phyloP scores from a whole-genome alignment of 2,329 filamentous ascomycete genomes.

The Epichloe baconii region DNA sequence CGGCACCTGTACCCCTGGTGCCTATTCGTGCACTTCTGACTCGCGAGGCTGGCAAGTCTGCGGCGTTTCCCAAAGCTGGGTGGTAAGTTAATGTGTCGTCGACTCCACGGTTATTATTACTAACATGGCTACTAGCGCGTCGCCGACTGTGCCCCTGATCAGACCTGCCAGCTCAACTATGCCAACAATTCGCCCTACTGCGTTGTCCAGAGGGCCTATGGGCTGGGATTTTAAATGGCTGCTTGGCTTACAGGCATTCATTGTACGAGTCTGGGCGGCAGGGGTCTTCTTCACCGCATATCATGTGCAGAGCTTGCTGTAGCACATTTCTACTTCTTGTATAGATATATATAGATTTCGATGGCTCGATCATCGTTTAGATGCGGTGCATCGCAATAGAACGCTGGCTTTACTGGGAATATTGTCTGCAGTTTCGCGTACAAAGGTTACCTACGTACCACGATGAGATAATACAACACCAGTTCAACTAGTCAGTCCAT shows the following conservation, averaged over 20 bases:
- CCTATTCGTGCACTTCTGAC: slow-evolving; percentile 1
- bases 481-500: too few relatives aligned
- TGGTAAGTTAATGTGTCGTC: not conserved
- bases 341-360: not conserved
- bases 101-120: not conserved
- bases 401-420: not conserved
- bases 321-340: not conserved
- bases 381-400: not conserved
- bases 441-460: too few relatives aligned
- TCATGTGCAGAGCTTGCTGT: not conserved
- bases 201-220: not conserved
- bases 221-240: too few relatives aligned
- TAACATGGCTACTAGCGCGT: not conserved
- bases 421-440: too few relatives aligned
- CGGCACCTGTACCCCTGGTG: not conserved
- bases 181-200: not conserved
- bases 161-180: not conserved
- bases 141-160: not conserved
- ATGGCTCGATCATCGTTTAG: not conserved
- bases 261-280: not conserved
- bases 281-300: not conserved
- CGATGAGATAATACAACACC: too few relatives aligned
- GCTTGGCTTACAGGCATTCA: too few relatives aligned
- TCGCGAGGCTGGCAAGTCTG: slow-evolving; percentile 1
- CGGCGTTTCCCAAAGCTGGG: not conserved